These are phyloP conservation scores for Oryza rufipogon DNA, from an alignment of 176 grass and related monocot species.

Conservation along the genomic window DNA sequence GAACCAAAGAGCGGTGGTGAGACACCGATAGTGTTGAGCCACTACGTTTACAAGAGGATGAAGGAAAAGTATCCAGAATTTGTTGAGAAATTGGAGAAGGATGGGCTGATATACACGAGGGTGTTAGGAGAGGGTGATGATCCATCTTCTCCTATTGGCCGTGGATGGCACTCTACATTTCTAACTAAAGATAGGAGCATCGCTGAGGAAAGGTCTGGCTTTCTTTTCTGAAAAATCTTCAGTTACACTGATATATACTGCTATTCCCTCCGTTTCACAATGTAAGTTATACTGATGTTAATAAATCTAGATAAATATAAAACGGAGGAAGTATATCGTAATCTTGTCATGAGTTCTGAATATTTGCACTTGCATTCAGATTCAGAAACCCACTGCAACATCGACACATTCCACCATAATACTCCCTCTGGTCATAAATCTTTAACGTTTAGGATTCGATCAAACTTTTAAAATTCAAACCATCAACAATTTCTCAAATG, in stretches of 20 bases:
- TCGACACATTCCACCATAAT: neutral
- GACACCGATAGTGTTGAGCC: slow-evolving; percentile 85
- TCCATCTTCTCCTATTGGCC: slow-evolving; percentile 91
- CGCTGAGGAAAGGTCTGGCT: slow-evolving; percentile 69
- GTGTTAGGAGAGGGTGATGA: slow-evolving; percentile 85
- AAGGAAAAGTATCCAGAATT: slow-evolving; percentile 63
- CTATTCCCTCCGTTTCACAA: no score
- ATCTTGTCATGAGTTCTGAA: neutral
- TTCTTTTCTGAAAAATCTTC: neutral
- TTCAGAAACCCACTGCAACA: neutral
- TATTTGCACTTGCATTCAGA: neutral
- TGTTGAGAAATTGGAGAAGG: slow-evolving; percentile 77
- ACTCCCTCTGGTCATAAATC: no score
- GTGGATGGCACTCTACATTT: slow-evolving; percentile 96
- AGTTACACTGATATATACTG: no score
- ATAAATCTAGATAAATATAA: no score
- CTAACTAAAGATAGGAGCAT: slow-evolving; percentile 73
- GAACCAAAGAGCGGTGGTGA: slow-evolving; percentile 75
- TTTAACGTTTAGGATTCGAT: no score
- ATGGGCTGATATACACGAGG: slow-evolving; percentile 76
- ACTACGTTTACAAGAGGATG: slow-evolving; percentile 81
- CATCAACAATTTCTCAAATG: no score
- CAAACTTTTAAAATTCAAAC: no score
- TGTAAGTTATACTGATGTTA: no score
- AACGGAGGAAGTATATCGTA: no score